Percentiles rank a stretch among this genome's conserved stretches.
phyloP scores from a whole-genome alignment of 192 early-diverging fungal genomes.

The Spinellus fusiger region DNA sequence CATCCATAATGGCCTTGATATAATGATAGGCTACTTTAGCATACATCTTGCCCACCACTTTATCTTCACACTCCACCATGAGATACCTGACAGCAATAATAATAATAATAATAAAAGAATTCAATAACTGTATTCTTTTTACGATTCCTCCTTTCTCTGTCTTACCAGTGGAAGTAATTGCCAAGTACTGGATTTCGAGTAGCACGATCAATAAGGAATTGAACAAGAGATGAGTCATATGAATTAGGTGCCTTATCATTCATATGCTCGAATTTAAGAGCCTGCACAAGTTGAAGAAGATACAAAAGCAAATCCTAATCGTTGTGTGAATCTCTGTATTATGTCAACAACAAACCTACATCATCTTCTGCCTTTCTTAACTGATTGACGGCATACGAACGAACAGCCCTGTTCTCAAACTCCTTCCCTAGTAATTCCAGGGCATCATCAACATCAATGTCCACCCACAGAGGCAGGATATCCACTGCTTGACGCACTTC shows the following conservation, averaged over 20 bases:
- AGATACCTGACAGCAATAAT: no score
- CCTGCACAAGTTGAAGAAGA: constrained; percentile 96
- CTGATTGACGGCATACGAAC: constrained; percentile 84
- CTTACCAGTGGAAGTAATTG: constrained; percentile 90
- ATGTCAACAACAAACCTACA: constrained; percentile 32
- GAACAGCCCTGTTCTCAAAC: constrained; percentile 80
- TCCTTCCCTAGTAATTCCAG: constrained; percentile 85
- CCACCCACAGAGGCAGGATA: constrained; percentile 81
- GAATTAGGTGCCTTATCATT: constrained; percentile 32
- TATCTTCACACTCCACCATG: constrained; percentile 94
- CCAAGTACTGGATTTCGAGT: constrained; percentile 80
- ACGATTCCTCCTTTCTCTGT: background rate
- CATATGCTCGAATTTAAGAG: constrained; percentile 90
- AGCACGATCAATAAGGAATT: constrained; percentile 87
- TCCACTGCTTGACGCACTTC: constrained; percentile 92
- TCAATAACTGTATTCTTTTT: background rate
- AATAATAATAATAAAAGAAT: background rate
- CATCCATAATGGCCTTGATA: constrained; percentile 62
- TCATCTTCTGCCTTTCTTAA: constrained; percentile 88
- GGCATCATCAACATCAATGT: constrained; percentile 93
- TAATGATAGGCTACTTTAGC: constrained; percentile 82
- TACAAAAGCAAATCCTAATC: constrained; percentile 84
- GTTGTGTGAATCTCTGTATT: background rate
- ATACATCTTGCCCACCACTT: constrained; percentile 76
- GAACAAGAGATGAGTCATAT: constrained; percentile 63